Base-by-base conservation (phyloP, 371 early-diverging fungal genomes). In the Zancudomyces culisetae region DNA sequence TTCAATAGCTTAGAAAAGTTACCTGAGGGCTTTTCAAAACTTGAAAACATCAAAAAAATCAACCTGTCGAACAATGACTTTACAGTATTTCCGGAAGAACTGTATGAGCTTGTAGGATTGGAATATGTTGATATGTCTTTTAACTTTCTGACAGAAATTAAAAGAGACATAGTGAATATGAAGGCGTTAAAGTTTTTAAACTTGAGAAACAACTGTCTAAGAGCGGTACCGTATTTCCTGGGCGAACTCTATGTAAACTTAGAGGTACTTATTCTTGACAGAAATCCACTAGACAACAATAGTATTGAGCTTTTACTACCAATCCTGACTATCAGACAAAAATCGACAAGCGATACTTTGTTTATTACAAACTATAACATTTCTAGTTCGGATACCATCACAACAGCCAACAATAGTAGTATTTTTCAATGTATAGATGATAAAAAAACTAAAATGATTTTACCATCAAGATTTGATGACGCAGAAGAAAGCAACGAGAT, bases 251-350 rank as follows among this genome's bases (percentile, higher is more conserved):
- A 43, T 10, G 52, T 54, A 19, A 55, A 28, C 18, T 60, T 68
- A 12, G 48, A 47, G n/a, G 47, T 57, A 30, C 57, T 74, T n/a
- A 50, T 58, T 3, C 53, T 72, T 29, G 63, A 61, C 12, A 68
- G 61, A 19, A 74, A 74, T 53, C 66, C 70, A 1, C 56, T 72
- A 23, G 64, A 67, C 19, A 51, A 50, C 6, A 19, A 48, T 1
- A 56, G 59, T 45, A 53, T 49, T 13, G 49, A 57, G 15, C 43
- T 70, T 21, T 28, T 60, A 12, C 51, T 60, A 48, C 61, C 70
- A 20, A 49, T 63, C 1, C 29, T 64, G 22, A 51, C 54, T 4
- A 45, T 42, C 23, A 15, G n/a, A n/a, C n/a, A n/a, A n/a, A n/a
- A n/a, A n/a, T n/a, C n/a, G n/a, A n/a, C n/a, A n/a, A n/a, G n/a